Percentiles rank a stretch among this genome's conserved stretches.
These are phyloP conservation scores for Talaromyces sp. DNA, from an alignment of 2,329 filamentous ascomycete genomes.

Conservation along the genomic window DNA sequence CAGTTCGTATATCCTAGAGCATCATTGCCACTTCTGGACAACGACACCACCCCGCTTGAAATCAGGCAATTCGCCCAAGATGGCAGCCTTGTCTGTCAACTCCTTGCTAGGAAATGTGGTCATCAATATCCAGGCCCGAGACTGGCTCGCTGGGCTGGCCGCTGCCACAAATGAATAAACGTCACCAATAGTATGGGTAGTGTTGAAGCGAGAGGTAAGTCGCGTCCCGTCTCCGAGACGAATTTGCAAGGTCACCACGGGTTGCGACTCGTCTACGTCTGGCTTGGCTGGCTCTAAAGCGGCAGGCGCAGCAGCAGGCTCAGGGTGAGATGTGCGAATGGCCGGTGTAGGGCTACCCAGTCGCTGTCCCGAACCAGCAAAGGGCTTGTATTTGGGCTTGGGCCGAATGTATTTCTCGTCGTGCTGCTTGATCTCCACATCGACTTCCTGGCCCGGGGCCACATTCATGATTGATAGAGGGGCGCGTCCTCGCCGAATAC, in stretches of 20 bases:
- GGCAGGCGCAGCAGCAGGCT: conserved; percentile 28
- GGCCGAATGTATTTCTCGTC: conserved; percentile 61
- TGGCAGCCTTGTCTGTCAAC: conserved; percentile 51
- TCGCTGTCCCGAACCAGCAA: conserved; percentile 57
- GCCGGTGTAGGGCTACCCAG: conserved; percentile 63
- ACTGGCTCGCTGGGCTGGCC: conserved; percentile 48
- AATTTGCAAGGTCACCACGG: conserved; percentile 58
- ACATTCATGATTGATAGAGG: conserved; percentile 62
- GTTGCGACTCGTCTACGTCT: conserved; percentile 55
- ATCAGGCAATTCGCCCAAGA: conserved; percentile 46
- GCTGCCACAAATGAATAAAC: conserved; percentile 60
- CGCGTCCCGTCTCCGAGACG: conserved; percentile 61
- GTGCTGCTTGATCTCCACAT: conserved; percentile 62
- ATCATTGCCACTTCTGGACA: conserved; percentile 48
- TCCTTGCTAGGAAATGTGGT: conserved; percentile 64
- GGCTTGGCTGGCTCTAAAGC: conserved; percentile 36
- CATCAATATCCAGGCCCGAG: conserved; percentile 58
- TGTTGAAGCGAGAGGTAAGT: conserved; percentile 61
- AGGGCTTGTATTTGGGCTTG: conserved; percentile 63
- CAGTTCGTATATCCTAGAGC: not conserved
- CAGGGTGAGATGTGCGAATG: conserved; percentile 33
- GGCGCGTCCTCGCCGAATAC: conserved; percentile 61
- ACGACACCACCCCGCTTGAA: conserved; percentile 51
- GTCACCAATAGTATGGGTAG: conserved; percentile 61
- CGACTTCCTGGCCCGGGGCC: conserved; percentile 59